Base-by-base conservation (phyloP, 495 filamentous ascomycete genomes). In the Stereocaulon alpinum region DNA sequence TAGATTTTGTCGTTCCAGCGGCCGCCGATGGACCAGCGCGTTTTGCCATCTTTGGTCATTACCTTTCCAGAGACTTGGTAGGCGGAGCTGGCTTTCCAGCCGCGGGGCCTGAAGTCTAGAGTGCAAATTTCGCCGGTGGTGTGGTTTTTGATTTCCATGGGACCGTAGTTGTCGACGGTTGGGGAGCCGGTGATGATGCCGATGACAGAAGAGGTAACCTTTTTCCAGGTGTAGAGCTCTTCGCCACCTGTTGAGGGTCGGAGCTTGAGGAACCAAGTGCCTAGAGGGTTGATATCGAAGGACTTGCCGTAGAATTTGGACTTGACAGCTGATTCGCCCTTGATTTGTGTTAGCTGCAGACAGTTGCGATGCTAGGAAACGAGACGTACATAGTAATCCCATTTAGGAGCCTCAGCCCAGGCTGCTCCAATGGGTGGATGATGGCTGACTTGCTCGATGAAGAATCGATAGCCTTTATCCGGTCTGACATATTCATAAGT, bases 1-100 rank as follows among this genome's bases (percentile, higher is more conserved):
- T 94, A 98, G 61, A 98, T 86, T 71, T 91, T 93, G 67, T 95
- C 91, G 70, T 96, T 97, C 93, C 93, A 98, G 40, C 89, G 84
- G 15, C 93, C 93, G 22, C 92, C 93, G 51, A 98, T 82, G 66
- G 82, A 88, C 85, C 92, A 91, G 59, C 86, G 82, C 9, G 90
- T 85, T 41, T 82, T 80, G 7, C 89, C 89, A 40, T 81, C 74
- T 20, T 78, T 71, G 65, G 89, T 89, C 43, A 90, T 76, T 2
- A 96, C 85, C 67, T 90, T 91, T 43, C 93, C 93, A 4, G 79
- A 76, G 49, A 97, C 84, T 65, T 91, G 87, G 70, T 90, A 95
- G 17, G 91, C 90, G 51, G 85, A 91, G 1, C 85, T 86, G 10
- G 87, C 89, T 74, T 90, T 95, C 93, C 93, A 98, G 43, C 93